These are phyloP conservation scores for Ephemerocybe angulata DNA, from an alignment of 768 basidiomycete species.

Conservation along the genomic window DNA sequence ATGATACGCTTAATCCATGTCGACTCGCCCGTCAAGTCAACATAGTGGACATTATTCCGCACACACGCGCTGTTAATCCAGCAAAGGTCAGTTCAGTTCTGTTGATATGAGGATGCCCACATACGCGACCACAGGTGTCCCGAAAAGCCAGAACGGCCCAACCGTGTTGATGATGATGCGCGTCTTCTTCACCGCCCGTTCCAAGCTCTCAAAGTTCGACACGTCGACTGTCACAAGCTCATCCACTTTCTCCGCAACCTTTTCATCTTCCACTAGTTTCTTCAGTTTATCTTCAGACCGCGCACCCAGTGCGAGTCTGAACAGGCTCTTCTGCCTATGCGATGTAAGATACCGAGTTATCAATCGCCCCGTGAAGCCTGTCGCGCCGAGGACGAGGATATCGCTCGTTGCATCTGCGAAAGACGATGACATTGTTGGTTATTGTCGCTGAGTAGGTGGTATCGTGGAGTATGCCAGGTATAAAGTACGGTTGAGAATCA, in stretches of 20 bases:
- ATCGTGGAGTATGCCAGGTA: no score
- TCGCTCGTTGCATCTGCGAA: no score
- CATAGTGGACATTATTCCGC: constrained; percentile 71
- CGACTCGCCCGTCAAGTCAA: constrained; percentile 78
- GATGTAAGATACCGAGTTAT: constrained; percentile 61
- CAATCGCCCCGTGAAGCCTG: constrained; percentile 72
- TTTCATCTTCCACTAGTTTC: constrained; percentile 44
- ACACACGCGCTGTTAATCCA: constrained; percentile 52
- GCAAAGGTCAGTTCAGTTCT: background rate
- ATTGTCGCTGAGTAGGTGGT: no score
- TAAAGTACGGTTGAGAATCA: no score
- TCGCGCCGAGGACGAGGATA: constrained; percentile 71
- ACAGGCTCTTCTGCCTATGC: constrained; percentile 56
- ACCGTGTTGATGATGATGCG: constrained; percentile 74
- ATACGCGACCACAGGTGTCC: constrained; percentile 67
- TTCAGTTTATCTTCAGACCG: constrained; percentile 64
- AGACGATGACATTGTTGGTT: no score
- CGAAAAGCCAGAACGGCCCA: constrained; percentile 71
- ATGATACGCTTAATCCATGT: constrained; percentile 66
- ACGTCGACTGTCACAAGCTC: constrained; percentile 57
- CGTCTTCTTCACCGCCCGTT: constrained; percentile 50
- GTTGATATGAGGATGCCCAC: constrained; percentile 19
- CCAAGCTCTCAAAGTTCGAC: constrained; percentile 47
- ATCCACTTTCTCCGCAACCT: constrained; percentile 36
- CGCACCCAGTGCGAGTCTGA: constrained; percentile 68